phyloP scores from a whole-genome alignment of 306 rosid genomes.

The Begonia peltatifolia region DNA sequence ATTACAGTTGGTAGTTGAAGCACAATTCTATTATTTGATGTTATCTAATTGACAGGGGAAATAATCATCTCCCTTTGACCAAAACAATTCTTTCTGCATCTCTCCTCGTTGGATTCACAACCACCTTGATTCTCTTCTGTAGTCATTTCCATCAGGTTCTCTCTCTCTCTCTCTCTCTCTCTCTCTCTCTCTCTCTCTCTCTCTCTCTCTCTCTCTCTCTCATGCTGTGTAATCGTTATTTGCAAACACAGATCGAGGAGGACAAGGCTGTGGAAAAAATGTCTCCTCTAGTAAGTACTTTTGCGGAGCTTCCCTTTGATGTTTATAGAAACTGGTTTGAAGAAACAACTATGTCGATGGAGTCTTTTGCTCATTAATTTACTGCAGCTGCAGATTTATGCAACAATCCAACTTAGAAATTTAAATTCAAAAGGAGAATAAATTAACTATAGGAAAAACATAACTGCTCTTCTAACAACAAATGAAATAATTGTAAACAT shows the following conservation, averaged over 20 bases:
- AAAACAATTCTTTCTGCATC: slow-evolving; percentile 59
- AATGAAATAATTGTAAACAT: no score
- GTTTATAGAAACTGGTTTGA: neutral
- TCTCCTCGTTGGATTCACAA: slow-evolving; percentile 71
- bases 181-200: slow-evolving; percentile 1
- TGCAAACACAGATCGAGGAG: slow-evolving; percentile 45
- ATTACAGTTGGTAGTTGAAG: neutral
- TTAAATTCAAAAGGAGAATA: no score
- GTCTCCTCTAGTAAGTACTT: slow-evolving; percentile 69
- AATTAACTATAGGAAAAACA: no score
- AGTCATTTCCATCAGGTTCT: slow-evolving; percentile 91
- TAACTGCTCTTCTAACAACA: no score
- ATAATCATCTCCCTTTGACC: slow-evolving; percentile 30
- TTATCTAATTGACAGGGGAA: slow-evolving; percentile 29
- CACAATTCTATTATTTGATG: neutral
- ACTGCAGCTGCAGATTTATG: no score
- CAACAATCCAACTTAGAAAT: no score
- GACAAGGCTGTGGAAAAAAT: slow-evolving; percentile 67
- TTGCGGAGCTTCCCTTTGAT: slow-evolving; percentile 2
- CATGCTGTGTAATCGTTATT: neutral
- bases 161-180: neutral
- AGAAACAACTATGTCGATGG: no score
- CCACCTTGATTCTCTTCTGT: slow-evolving; percentile 75
- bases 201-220: neutral
- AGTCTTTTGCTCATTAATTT: no score